Conservation (phyloP, 2,329 filamentous ascomycete species). For the Ascomycota sp. region DNA sequence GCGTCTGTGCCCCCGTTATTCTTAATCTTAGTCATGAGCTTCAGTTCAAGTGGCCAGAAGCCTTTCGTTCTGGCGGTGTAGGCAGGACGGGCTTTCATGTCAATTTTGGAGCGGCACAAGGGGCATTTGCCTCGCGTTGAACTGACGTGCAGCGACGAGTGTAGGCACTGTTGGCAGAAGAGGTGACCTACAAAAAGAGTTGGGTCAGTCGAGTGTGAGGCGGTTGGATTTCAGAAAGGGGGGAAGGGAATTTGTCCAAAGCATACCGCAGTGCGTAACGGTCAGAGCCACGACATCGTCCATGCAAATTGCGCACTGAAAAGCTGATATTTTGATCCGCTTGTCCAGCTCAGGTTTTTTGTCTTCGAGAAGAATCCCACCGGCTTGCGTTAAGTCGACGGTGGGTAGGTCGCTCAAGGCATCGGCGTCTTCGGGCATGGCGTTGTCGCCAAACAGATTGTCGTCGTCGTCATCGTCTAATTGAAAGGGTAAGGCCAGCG, state of each 20-base stretch:
- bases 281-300: slow-evolving; percentile 34
- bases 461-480: slow-evolving; percentile 12
- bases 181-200: slow-evolving; percentile 27
- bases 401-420: slow-evolving; percentile 9
- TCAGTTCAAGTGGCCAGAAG: slow-evolving; percentile 36
- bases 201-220: background rate
- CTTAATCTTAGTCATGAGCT: slow-evolving; percentile 33
- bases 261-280: slow-evolving; percentile 43
- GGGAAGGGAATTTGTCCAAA: slow-evolving; percentile 2
- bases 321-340: slow-evolving; percentile 27
- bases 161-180: slow-evolving; percentile 40
- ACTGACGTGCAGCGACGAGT: slow-evolving; percentile 35
- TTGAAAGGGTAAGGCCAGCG: background rate
- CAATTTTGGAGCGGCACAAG: slow-evolving; percentile 38
- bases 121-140: slow-evolving; percentile 34
- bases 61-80: slow-evolving; percentile 26
- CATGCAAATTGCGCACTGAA: slow-evolving; percentile 48
- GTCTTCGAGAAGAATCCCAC: slow-evolving; percentile 21
- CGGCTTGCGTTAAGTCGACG: slow-evolving; percentile 17
- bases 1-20: slow-evolving; percentile 21
- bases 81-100: slow-evolving; percentile 18
- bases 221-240: background rate
- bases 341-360: slow-evolving; percentile 24
- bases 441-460: slow-evolving; percentile 7
- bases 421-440: slow-evolving; percentile 3